These are phyloP conservation scores for Leptographium lundbergii DNA, from an alignment of 2,329 filamentous ascomycete genomes.

Conservation along the genomic window DNA sequence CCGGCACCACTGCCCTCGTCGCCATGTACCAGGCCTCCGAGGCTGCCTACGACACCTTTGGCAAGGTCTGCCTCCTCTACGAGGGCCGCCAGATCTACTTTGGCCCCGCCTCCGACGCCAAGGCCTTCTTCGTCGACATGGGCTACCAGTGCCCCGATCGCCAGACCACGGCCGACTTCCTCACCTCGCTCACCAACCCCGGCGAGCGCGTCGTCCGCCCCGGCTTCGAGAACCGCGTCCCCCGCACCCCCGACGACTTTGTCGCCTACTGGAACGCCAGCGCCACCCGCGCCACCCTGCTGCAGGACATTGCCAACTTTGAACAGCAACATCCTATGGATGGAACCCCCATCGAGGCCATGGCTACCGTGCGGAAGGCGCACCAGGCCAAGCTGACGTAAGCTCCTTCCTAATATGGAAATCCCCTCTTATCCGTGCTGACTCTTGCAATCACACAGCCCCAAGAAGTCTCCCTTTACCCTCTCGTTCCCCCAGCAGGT, in stretches of 20 bases:
- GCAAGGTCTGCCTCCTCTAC: constrained; percentile 67
- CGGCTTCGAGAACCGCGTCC: constrained; percentile 44
- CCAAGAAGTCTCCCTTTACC: constrained; percentile 69
- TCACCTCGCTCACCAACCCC: constrained; percentile 64
- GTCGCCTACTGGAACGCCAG: constrained; percentile 44
- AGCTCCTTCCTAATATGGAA: constrained; percentile 25
- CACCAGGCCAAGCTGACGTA: constrained; percentile 51
- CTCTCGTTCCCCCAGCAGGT: constrained; percentile 66
- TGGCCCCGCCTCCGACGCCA: constrained; percentile 47
- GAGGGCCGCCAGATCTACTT: constrained; percentile 54
- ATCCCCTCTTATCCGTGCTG: constrained; percentile 53
- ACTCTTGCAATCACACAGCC: constrained; percentile 68
- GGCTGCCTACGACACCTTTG: constrained; percentile 49
- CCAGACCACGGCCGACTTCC: constrained; percentile 64
- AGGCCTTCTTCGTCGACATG: constrained; percentile 52
- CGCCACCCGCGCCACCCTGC: constrained; percentile 33
- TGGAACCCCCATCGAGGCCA: constrained; percentile 38
- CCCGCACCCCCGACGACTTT: constrained; percentile 49
- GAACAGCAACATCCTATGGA: constrained; percentile 39
- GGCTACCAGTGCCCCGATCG: constrained; percentile 47
- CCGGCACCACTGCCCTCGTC: constrained; percentile 44
- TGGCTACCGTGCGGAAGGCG: constrained; percentile 37
- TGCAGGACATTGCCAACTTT: constrained; percentile 40
- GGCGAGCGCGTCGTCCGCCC: constrained; percentile 55
- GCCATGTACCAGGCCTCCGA: constrained; percentile 58